Conservation (phyloP, 2,329 filamentous ascomycete genomes). For the Colletotrichum abscissum region DNA sequence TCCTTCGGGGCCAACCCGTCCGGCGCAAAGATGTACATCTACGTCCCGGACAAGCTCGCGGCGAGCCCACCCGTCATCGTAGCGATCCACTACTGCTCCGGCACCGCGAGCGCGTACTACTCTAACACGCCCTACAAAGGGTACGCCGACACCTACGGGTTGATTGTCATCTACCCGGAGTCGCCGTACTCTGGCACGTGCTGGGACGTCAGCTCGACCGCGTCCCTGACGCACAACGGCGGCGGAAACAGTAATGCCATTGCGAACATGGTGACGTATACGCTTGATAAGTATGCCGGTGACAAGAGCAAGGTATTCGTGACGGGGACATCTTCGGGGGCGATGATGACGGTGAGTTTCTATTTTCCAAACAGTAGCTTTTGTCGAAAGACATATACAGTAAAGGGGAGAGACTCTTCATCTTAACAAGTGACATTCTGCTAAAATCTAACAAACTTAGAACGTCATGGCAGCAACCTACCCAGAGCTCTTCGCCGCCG, state of each 20-base stretch:
- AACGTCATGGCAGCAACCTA: constrained; percentile 60
- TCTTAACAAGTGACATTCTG: too few species aligned
- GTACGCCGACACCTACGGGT: constrained; percentile 53
- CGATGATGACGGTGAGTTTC: constrained; percentile 58
- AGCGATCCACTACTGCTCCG: constrained; percentile 65
- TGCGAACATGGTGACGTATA: constrained; percentile 69
- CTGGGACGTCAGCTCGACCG: constrained; percentile 67
- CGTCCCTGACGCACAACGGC: constrained; percentile 64
- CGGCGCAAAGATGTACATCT: constrained; percentile 41
- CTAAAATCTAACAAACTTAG: background rate
- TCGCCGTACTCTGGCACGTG: constrained; percentile 63
- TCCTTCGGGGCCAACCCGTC: constrained; percentile 50
- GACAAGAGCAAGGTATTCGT: constrained; percentile 64
- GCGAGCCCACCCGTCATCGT: constrained; percentile 59
- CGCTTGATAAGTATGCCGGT: constrained; percentile 62
- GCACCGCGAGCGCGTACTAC: constrained; percentile 61
- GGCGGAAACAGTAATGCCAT: constrained; percentile 68
- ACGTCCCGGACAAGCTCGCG: constrained; percentile 43
- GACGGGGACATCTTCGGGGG: constrained; percentile 60
- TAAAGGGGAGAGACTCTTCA: too few species aligned
- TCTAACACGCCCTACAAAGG: constrained; percentile 58
- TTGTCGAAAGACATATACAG: too few species aligned
- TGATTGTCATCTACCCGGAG: constrained; percentile 66
- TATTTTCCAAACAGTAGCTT: too few species aligned
- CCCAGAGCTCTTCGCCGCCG: constrained; percentile 59